phyloP scores from a whole-genome alignment of 169 alveolate genomes.

The Cyclospora cayetanensis region DNA sequence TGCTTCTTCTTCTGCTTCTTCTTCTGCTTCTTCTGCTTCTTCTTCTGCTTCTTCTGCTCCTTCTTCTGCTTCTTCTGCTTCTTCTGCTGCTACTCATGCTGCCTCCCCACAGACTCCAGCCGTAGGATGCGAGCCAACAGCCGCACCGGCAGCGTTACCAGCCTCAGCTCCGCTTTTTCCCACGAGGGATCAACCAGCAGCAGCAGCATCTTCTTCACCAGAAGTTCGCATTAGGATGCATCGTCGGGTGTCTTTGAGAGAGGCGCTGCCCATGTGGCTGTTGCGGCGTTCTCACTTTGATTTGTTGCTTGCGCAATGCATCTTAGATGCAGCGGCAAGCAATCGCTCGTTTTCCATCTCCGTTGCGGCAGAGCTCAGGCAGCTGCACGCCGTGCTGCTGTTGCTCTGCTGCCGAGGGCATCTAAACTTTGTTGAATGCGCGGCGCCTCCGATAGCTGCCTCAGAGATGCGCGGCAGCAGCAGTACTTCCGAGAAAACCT shows the following conservation, averaged over 20 bases:
- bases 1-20: too few species aligned
- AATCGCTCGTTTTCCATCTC: background rate
- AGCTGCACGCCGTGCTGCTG: conserved; percentile 59
- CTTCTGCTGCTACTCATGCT: background rate
- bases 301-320: conserved; percentile 74
- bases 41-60: too few species aligned
- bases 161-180: too few species aligned
- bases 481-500: too few species aligned
- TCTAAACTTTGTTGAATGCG: background rate
- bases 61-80: background rate
- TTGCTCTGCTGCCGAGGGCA: conserved; percentile 1
- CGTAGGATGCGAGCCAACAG: background rate
- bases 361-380: conserved; percentile 60
- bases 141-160: background rate
- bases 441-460: background rate
- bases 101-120: background rate
- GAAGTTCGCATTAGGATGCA: background rate
- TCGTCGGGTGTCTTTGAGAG: background rate
- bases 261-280: conserved; percentile 58
- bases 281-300: conserved; percentile 73
- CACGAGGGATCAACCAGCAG: background rate
- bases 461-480: background rate
- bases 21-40: too few species aligned
- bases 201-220: background rate
- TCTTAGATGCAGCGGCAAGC: conserved; percentile 72